These are phyloP conservation scores for Penicilliopsis zonata DNA, from an alignment of 495 filamentous ascomycete species.

Conservation along the genomic window DNA sequence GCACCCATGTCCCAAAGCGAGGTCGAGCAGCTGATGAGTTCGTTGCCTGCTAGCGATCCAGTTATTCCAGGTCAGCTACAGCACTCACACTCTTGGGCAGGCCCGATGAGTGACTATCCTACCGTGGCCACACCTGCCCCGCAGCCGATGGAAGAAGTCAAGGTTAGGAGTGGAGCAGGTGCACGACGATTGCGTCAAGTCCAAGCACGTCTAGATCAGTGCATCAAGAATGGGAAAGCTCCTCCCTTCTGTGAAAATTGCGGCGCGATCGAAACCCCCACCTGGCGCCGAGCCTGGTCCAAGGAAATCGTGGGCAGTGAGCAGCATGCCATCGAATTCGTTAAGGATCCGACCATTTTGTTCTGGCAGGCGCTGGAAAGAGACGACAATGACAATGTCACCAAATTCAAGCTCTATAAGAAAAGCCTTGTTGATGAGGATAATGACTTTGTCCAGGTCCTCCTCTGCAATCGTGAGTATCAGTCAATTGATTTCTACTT, in stretches of 20 bases:
- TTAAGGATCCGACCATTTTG: conserved; percentile 50
- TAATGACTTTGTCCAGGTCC: conserved; percentile 51
- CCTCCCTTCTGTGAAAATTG: conserved; percentile 87
- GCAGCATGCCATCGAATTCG: conserved; percentile 49
- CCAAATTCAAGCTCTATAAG: conserved; percentile 60
- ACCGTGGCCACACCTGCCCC: conserved; percentile 21
- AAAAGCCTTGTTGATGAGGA: conserved; percentile 58
- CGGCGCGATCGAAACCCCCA: conserved; percentile 86
- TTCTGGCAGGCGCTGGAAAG: conserved; percentile 50
- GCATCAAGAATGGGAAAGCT: conserved; percentile 58
- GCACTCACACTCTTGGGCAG: conserved; percentile 35
- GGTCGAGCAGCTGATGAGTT: conserved; percentile 20
- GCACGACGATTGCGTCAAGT: conserved; percentile 26
- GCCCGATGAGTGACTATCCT: conserved; percentile 27
- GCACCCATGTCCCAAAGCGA: conserved; percentile 27
- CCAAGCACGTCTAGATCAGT: conserved; percentile 43
- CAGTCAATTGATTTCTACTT: too few species aligned
- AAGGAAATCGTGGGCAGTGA: conserved; percentile 53
- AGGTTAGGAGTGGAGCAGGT: conserved; percentile 24
- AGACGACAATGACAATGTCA: conserved; percentile 45
- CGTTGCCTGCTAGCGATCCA: conserved; percentile 47
- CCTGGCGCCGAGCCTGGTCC: conserved; percentile 82
- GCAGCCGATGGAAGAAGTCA: conserved; percentile 13
- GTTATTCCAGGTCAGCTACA: conserved; percentile 31
- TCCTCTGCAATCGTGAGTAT: conserved; percentile 79